A percentile compares a stretch with the other conserved stretches of the same genome.
phyloP scores from a whole-genome alignment of 768 basidiomycete genomes.

The Rhodotorula paludigena region DNA sequence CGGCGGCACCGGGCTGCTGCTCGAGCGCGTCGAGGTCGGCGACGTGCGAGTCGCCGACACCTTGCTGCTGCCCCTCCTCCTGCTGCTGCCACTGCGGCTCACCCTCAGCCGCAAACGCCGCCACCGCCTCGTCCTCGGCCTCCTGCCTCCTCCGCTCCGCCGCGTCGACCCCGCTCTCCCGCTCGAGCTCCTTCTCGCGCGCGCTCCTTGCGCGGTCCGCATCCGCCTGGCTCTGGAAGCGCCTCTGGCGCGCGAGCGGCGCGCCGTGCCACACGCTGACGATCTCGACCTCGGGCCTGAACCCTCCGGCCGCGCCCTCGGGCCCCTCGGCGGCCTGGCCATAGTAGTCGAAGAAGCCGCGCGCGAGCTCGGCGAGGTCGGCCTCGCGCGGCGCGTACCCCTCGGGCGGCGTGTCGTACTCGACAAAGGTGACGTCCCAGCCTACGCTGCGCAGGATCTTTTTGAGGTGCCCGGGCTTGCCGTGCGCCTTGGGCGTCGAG shows the following conservation, averaged over 20 bases:
- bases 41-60: background rate
- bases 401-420: slow-evolving; percentile 9
- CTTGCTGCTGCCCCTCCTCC: background rate
- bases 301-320: slow-evolving; percentile 7
- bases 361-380: slow-evolving; percentile 23
- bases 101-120: background rate
- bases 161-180: background rate
- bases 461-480: background rate
- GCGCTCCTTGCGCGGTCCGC: background rate
- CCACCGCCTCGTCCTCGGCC: background rate
- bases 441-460: slow-evolving; percentile 15
- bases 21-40: slow-evolving; percentile 9
- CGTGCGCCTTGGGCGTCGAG: slow-evolving; percentile 20
- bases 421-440: slow-evolving; percentile 36
- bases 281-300: slow-evolving; percentile 2
- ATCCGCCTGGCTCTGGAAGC: background rate
- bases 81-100: background rate
- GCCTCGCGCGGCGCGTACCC: background rate
- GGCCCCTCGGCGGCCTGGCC: too few species aligned
- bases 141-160: slow-evolving; percentile 3
- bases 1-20: background rate
- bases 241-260: slow-evolving; percentile 14
- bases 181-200: background rate
- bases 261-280: slow-evolving; percentile 26
- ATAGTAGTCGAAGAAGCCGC: slow-evolving; percentile 34